Conservation (phyloP, 169 alveolate species). For the Plasmodium vinckei region DNA sequence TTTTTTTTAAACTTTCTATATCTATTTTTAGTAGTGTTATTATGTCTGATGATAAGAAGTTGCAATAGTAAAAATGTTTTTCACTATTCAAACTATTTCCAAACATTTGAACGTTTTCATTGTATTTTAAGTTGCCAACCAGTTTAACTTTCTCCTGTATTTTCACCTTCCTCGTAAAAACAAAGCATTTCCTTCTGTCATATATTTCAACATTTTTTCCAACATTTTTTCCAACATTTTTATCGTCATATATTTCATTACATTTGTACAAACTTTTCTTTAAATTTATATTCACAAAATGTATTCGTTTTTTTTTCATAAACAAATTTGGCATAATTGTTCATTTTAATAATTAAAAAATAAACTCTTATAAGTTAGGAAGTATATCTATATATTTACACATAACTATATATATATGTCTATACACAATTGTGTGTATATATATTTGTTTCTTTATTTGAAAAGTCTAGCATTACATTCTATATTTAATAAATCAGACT, state of each 20-base stretch:
- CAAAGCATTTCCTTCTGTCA: background rate
- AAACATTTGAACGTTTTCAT: slow-evolving; percentile 15
- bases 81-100: background rate
- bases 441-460: background rate
- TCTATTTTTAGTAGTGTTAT: slow-evolving; percentile 38
- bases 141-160: slow-evolving; percentile 15
- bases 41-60: slow-evolving; percentile 29
- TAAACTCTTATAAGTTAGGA: no score
- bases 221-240: background rate
- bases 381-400: background rate
- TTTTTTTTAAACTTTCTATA: slow-evolving; percentile 47
- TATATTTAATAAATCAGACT: no score
- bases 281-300: slow-evolving; percentile 14
- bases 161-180: slow-evolving; percentile 6
- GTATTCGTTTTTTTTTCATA: slow-evolving; percentile 34
- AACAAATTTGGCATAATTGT: slow-evolving; percentile 46
- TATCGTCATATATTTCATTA: slow-evolving; percentile 8
- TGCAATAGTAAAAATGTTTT: slow-evolving; percentile 7
- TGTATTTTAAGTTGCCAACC: slow-evolving; percentile 5
- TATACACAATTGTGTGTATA: background rate
- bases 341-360: slow-evolving; percentile 11
- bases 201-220: background rate
- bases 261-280: slow-evolving; percentile 21
- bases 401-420: background rate
- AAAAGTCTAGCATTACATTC: no score